Conservation (phyloP, 2,329 filamentous ascomycete genomes). For the Knoxdaviesia capensis region DNA sequence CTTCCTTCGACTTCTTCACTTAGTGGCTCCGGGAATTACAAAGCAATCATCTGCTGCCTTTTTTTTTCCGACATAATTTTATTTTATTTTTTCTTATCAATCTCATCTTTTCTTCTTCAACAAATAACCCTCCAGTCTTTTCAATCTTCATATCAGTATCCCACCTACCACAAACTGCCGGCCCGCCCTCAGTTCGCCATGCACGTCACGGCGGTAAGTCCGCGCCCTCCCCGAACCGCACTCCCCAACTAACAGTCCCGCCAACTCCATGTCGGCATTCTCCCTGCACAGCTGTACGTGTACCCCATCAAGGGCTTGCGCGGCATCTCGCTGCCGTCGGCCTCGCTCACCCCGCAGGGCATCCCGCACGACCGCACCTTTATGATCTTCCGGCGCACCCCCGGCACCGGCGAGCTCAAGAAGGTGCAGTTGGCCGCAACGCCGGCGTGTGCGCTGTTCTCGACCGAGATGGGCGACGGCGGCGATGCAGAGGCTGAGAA, state of each 20-base stretch:
- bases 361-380: conserved; percentile 47
- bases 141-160: not conserved
- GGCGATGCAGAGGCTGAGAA: conserved; percentile 4
- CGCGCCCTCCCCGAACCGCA: too few species aligned
- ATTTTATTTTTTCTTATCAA: too few species aligned
- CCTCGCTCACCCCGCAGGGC: conserved; percentile 39
- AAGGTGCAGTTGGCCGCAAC: conserved; percentile 40
- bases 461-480: conserved; percentile 32
- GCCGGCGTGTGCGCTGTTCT: conserved; percentile 46
- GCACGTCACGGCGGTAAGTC: conserved; percentile 13
- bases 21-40: too few species aligned
- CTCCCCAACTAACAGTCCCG: not conserved
- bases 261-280: too few species aligned
- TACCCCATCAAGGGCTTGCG: conserved; percentile 61
- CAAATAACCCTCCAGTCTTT: not conserved
- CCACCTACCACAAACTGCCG: not conserved
- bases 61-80: too few species aligned
- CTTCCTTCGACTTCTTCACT: too few species aligned
- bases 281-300: conserved; percentile 30
- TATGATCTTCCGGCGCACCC: conserved; percentile 40
- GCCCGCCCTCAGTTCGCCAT: conserved; percentile 7
- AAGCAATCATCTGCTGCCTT: too few species aligned
- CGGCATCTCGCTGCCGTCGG: conserved; percentile 30
- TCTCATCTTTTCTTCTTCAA: not conserved
- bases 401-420: conserved; percentile 17